phyloP scores from a whole-genome alignment of 257 asterid species.

The Ligustrum vulgare region DNA sequence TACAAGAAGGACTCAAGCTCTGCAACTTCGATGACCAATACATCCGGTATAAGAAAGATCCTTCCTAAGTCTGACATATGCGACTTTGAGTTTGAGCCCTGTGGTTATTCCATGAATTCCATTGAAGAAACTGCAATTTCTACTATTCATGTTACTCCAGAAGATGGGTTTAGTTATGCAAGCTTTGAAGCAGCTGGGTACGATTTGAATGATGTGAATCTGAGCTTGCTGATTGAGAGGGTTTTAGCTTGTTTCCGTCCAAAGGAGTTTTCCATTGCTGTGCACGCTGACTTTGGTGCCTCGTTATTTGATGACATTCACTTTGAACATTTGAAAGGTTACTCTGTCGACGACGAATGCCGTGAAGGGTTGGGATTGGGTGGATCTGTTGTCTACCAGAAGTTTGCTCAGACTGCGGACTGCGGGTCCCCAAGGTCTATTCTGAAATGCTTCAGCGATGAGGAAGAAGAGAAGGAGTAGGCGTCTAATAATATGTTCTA shows the following conservation, averaged over 20 bases:
- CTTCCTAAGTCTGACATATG: conserved; percentile 66
- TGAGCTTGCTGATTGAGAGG: conserved; percentile 52
- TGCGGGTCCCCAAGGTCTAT: conserved; percentile 77
- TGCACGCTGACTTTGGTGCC: conserved; percentile 47
- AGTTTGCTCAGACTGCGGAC: conserved; percentile 41
- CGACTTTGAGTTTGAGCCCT: conserved; percentile 83
- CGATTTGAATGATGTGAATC: conserved; percentile 39
- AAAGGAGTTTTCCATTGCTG: conserved; percentile 58
- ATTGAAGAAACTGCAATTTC: conserved; percentile 70
- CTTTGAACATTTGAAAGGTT: conserved; percentile 43
- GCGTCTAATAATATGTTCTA: conserved; percentile 8
- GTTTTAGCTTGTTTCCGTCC: conserved; percentile 71
- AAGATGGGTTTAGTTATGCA: conserved; percentile 85
- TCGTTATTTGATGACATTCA: conserved; percentile 34
- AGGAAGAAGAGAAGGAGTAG: conserved; percentile 72
- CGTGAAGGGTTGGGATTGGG: conserved; percentile 62
- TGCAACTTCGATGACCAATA: conserved; percentile 53
- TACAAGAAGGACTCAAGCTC: conserved; percentile 55
- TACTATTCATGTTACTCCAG: conserved; percentile 81
- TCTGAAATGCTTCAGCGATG: conserved; percentile 67
- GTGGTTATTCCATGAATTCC: conserved; percentile 90
- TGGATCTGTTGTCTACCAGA: conserved; percentile 66
- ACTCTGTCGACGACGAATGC: conserved; percentile 40
- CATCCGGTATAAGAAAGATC: conserved; percentile 68
- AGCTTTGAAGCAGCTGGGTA: conserved; percentile 88